phyloP scores from a whole-genome alignment of 2,329 filamentous ascomycete genomes.

The Akanthomyces dipterigenus region DNA sequence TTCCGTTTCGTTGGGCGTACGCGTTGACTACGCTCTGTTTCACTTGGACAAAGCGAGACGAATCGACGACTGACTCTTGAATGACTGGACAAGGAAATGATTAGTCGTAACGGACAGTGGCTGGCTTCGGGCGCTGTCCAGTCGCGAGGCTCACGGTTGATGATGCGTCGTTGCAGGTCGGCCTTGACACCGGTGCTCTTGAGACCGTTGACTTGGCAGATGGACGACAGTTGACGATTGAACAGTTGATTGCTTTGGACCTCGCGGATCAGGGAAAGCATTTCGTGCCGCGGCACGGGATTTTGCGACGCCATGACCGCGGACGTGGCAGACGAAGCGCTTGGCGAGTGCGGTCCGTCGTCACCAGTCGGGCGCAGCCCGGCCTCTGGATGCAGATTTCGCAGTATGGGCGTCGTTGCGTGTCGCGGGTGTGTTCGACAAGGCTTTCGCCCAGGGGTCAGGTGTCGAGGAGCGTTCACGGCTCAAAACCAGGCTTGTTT shows the following conservation, averaged over 20 bases:
- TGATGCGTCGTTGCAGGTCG: constrained; percentile 71
- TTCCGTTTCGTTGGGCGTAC: constrained; percentile 22
- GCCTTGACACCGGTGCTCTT: constrained; percentile 80
- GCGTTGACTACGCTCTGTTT: constrained; percentile 35
- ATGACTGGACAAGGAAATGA: constrained; percentile 29
- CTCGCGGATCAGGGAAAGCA: constrained; percentile 37
- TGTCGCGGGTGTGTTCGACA: neutral
- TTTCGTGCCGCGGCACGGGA: constrained; percentile 33
- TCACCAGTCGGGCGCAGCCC: constrained; percentile 2
- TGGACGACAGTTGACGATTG: constrained; percentile 63
- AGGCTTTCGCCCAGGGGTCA: neutral
- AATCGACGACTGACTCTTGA: constrained; percentile 32
- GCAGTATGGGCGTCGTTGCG: neutral
- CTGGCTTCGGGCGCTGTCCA: neutral
- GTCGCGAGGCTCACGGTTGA: constrained; percentile 56
- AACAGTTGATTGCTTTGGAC: constrained; percentile 39
- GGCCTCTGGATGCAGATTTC: neutral
- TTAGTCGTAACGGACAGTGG: neutral
- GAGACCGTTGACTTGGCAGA: constrained; percentile 69
- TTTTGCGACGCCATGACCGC: constrained; percentile 20
- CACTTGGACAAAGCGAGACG: constrained; percentile 36
- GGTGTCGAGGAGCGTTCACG: neutral
- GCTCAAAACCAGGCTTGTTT: neutral
- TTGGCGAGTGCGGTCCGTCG: neutral
- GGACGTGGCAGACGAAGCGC: neutral